Evolutionary conservation across 2,329 filamentous ascomycete genomes (phyloP), one percentile per base, ranked within the genome.

Genomic region (Furcasterigmium furcatum): DNA sequence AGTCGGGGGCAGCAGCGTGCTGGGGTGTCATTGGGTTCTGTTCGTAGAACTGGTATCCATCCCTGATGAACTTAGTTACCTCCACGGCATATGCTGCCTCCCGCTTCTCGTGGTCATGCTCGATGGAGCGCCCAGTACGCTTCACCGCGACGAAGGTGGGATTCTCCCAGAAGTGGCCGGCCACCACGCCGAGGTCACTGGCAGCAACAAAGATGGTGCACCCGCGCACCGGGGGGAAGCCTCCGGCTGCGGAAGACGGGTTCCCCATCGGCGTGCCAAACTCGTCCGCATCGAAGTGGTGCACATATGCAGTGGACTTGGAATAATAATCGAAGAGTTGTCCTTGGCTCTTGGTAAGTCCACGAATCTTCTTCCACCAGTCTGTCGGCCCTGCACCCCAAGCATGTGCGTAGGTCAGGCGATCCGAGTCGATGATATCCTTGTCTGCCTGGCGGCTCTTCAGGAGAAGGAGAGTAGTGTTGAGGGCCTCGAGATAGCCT

Each of bases 81-180:
- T 41, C 29, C n/a, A 13, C 9, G 9, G 25, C 19, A 10, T 41
- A 41, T 2, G 19, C 38, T 9, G 38, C 38, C 8, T 19, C 22
- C 38, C 29, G 38, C 16, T 16, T 16, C 22, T 41, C 38, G 22
- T 21, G 21, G 21, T 29, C 38, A 16, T 41, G 24, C 5, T 29
- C 21, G 22, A 21, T 24, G 14, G n/a, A n/a, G n/a, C n/a, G n/a
- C n/a, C n/a, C n/a, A n/a, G n/a, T n/a, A n/a, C n/a, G 30, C 12
- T 35, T 43, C 29, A 34, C 24, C 27, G 27, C 29, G 27, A 43
- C 30, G 18, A 43, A 43, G 29, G 18, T 43, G 12, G 41, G 41
- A 4, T 18, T n/a, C 14, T 43, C 41, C 41, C 41, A 43, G 19
- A 43, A 34, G 29, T 43, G 41, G 9, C 24, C 18, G 5, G 25